A percentile compares a stretch with the other conserved stretches of the same genome.
Evolutionary conservation across 345 rosid species (phyloP).

Genomic region (Mercurialis annua): DNA sequence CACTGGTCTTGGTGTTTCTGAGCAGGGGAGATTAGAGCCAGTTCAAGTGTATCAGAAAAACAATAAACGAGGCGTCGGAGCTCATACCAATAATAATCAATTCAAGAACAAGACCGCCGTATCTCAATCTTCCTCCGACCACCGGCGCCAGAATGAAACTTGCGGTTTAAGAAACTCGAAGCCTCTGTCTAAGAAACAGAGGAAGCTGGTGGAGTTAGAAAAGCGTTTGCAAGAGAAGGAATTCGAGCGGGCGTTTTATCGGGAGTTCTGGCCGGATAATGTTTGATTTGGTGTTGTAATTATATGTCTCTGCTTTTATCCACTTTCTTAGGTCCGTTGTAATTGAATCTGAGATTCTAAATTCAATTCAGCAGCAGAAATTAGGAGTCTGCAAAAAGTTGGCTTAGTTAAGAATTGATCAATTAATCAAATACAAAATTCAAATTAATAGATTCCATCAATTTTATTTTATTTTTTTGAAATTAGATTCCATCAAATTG

Average conservation of each 20-base stretch:
- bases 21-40: slow-evolving; percentile 91
- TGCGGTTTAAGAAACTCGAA: slow-evolving; percentile 46
- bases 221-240: slow-evolving; percentile 60
- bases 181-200: slow-evolving; percentile 59
- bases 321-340: too few relatives aligned
- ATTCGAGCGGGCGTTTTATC: slow-evolving; percentile 69
- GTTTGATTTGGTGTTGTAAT: slow-evolving; percentile 44
- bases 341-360: too few relatives aligned
- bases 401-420: too few relatives aligned
- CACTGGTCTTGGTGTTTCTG: slow-evolving; percentile 70
- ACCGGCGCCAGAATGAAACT: too few relatives aligned
- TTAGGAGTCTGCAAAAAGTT: too few relatives aligned
- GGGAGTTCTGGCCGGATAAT: slow-evolving; percentile 97
- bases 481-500: too few relatives aligned
- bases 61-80: slow-evolving; percentile 80
- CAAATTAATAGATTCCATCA: too few relatives aligned
- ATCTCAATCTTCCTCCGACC: slow-evolving; percentile 12
- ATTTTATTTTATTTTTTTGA: too few relatives aligned
- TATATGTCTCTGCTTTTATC: neutral
- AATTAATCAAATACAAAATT: too few relatives aligned
- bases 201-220: slow-evolving; percentile 69
- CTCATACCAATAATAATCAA: slow-evolving; percentile 44
- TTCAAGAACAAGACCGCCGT: slow-evolving; percentile 17
- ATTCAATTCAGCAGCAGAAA: too few relatives aligned
- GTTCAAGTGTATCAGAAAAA: slow-evolving; percentile 49